Conservation (phyloP, 345 rosid species). For the Excoecaria agallocha region DNA sequence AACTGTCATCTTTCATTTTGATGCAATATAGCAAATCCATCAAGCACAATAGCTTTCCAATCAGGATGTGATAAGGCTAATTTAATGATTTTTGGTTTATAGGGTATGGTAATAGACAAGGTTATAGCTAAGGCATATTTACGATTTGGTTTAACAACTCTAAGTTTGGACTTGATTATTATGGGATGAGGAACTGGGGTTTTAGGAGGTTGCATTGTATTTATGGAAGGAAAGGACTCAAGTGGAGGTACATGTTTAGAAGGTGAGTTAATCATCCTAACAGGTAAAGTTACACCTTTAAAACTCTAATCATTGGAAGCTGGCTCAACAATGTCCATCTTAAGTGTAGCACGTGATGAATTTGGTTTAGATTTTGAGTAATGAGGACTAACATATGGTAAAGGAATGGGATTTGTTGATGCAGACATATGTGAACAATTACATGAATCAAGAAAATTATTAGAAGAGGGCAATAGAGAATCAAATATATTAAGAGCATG, state of each 20-base stretch:
- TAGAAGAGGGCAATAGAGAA: not conserved
- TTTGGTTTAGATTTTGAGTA: not conserved
- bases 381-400: not conserved
- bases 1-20: too few relatives aligned
- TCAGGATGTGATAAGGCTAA: not conserved
- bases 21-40: too few relatives aligned
- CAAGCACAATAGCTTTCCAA: too few relatives aligned
- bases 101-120: not conserved
- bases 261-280: not conserved
- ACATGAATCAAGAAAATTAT: not conserved
- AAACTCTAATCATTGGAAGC: not conserved
- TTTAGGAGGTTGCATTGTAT: not conserved
- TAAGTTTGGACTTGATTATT: conserved; percentile 4
- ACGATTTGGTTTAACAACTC: conserved; percentile 9
- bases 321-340: not conserved
- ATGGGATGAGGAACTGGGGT: not conserved
- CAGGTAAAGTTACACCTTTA: not conserved
- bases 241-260: not conserved
- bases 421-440: not conserved
- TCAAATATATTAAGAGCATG: conserved; percentile 5
- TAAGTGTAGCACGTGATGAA: not conserved
- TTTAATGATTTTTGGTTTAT: not conserved
- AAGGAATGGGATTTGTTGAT: not conserved
- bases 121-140: not conserved
- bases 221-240: not conserved